Base-by-base conservation (phyloP, 2,329 filamentous ascomycete species). In the Talaromyces albobiverticillius region DNA sequence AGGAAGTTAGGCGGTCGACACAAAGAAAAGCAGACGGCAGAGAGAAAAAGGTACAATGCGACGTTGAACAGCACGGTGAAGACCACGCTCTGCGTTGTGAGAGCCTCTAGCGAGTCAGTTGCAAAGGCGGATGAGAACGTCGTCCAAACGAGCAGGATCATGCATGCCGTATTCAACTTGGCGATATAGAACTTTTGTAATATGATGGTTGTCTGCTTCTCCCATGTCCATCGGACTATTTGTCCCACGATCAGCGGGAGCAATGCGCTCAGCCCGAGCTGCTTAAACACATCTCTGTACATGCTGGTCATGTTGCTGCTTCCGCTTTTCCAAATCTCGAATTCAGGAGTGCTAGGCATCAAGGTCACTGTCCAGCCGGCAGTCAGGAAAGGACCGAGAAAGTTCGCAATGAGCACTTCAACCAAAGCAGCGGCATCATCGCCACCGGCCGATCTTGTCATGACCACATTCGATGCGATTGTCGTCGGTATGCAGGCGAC, bases 381-480 rank as follows among this genome's bases (percentile, higher is more conserved):
- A 0, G 84, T 83, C 13, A 90, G 64, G 64, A 90, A 88, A 0
- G 86, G 80, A 1, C 86, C 87, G 0, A 85, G 71, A 9, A 89
- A 78, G 67, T 90, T 89, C 26, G 86, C 87, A 42, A 90, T 73
- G 8, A 88, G 79, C 1, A 88, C 86, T 63, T 88, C 85, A 29
- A 89, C 85, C 56, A 87, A 77, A 46, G 82, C 82, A 0, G 83
- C 81, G 2, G 82, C 82, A 56, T 84, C 82, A 60, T 89, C 87
- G 4, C 87, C 87, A 34, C 85, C 82, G 0, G 87, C 82, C 36
- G 82, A 78, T 23, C 85, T 75, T 5, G 87, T 89, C 85, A 89
- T 89, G 38, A 89, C 84, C 7, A 88, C 84, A 65, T 89, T 89
- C 43, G 83, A 88, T 7, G 84, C 81, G 62, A 89, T 87, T 0